Evolutionary conservation across 179 eudicot genomes (phyloP).

Genomic region (Sideroxylon spinosum): DNA sequence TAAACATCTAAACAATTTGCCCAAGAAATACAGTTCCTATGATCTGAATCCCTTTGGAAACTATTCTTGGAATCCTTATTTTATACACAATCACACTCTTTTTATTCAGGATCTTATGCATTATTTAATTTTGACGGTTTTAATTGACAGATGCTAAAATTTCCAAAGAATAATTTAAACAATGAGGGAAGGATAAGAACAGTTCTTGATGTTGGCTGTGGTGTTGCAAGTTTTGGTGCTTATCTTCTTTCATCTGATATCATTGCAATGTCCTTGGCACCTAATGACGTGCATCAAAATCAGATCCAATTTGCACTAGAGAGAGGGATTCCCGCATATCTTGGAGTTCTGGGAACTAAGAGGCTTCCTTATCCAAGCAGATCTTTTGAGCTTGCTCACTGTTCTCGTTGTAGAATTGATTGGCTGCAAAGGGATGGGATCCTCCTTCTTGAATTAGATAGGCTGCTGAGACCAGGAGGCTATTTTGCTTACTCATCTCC

Average conservation of each 20-base stretch:
- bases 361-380: slow-evolving; percentile 98
- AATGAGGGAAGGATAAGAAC: slow-evolving; percentile 76
- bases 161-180: slow-evolving; percentile 61
- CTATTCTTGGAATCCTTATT: background rate
- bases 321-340: slow-evolving; percentile 98
- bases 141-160: slow-evolving; percentile 83
- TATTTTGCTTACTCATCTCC: slow-evolving; percentile 98
- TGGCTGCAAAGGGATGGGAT: slow-evolving; percentile 98
- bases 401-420: slow-evolving; percentile 98
- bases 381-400: slow-evolving; percentile 94
- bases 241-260: slow-evolving; percentile 87
- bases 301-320: slow-evolving; percentile 97
- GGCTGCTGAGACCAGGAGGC: slow-evolving; percentile 94
- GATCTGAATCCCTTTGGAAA: background rate
- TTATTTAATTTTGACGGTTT: slow-evolving; percentile 1
- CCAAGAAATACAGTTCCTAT: background rate
- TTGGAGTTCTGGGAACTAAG: slow-evolving; percentile 95
- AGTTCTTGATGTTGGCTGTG: slow-evolving; percentile 96
- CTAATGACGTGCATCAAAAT: slow-evolving; percentile 96
- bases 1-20: background rate
- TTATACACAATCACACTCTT: background rate
- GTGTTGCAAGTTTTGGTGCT: slow-evolving; percentile 98
- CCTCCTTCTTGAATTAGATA: slow-evolving; percentile 88
- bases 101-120: slow-evolving; percentile 6
- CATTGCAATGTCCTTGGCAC: slow-evolving; percentile 88